Evolutionary conservation across 192 early-diverging fungal genomes (phyloP).

Genomic region (Backusella psychrophila): DNA sequence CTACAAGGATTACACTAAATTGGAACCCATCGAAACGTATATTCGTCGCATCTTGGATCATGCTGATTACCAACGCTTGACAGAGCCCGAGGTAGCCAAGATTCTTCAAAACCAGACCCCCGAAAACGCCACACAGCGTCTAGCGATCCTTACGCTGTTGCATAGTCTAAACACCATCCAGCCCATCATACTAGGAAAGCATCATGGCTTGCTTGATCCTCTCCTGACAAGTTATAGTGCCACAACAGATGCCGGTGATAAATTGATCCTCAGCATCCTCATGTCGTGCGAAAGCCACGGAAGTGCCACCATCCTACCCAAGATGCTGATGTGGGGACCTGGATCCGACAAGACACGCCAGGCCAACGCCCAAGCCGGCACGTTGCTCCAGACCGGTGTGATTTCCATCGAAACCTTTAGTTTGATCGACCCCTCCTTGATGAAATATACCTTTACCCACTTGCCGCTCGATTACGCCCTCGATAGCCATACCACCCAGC

Average conservation of each 20-base stretch:
- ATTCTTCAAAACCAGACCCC: conserved; percentile 28
- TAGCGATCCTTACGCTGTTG: conserved; percentile 50
- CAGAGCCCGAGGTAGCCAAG: conserved; percentile 28
- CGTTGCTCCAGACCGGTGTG: conserved; percentile 34
- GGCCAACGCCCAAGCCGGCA: conserved; percentile 27
- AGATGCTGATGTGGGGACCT: conserved; percentile 59
- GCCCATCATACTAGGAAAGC: conserved; percentile 46
- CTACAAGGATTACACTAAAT: conserved; percentile 29
- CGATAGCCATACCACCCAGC: conserved; percentile 4
- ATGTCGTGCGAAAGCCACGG: conserved; percentile 56
- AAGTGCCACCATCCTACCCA: conserved; percentile 54
- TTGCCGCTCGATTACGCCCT: conserved; percentile 48
- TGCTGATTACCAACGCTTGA: conserved; percentile 40
- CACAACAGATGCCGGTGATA: conserved; percentile 51
- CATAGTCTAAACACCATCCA: conserved; percentile 47
- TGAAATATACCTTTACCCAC: conserved; percentile 58
- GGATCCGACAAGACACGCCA: conserved; percentile 43
- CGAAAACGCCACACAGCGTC: conserved; percentile 34
- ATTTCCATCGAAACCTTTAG: conserved; percentile 56
- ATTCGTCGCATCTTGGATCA: conserved; percentile 34
- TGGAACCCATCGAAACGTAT: conserved; percentile 39
- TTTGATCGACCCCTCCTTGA: conserved; percentile 59
- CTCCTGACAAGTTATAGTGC: conserved; percentile 59
- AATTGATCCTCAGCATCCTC: conserved; percentile 53
- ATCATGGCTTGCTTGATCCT: conserved; percentile 42